These are phyloP conservation scores for Choanephora cucurbitarum DNA, from an alignment of 371 early-diverging fungal genomes.

Conservation along the genomic window DNA sequence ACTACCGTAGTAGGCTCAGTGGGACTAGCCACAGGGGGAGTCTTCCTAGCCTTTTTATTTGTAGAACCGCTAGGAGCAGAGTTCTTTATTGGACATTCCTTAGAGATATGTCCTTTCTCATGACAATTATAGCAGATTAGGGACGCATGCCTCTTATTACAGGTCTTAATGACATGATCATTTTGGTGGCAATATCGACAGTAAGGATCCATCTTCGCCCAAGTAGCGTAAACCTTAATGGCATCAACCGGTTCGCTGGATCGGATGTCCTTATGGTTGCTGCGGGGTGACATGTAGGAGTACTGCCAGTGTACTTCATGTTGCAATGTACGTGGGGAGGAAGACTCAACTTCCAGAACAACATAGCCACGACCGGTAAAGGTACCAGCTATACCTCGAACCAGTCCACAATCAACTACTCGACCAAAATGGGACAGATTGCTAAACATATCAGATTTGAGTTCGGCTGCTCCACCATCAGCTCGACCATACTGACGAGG, in stretches of 20 bases:
- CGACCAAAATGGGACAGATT: neutral
- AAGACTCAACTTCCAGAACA: neutral
- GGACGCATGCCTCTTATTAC: neutral
- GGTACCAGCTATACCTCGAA: neutral
- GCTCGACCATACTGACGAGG: too few species aligned
- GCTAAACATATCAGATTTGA: neutral
- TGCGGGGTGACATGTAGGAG: neutral
- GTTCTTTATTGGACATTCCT: neutral
- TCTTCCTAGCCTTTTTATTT: constrained; percentile 1
- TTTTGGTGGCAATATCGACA: constrained; percentile 4
- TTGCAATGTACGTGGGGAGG: neutral
- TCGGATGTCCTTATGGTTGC: neutral
- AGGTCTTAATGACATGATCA: neutral
- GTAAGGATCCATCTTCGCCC: neutral
- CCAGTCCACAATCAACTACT: neutral
- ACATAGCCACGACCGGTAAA: neutral
- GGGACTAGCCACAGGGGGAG: neutral
- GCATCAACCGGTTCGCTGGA: too few species aligned
- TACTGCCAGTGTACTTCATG: neutral
- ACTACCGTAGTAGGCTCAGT: too few species aligned
- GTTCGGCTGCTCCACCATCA: too few species aligned
- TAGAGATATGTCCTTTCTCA: neutral
- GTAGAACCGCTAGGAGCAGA: neutral
- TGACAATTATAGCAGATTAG: constrained; percentile 1
- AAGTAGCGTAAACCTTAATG: neutral